phyloP scores from a whole-genome alignment of 805 yeast genomes.

The Saccharomycopsis vini region DNA sequence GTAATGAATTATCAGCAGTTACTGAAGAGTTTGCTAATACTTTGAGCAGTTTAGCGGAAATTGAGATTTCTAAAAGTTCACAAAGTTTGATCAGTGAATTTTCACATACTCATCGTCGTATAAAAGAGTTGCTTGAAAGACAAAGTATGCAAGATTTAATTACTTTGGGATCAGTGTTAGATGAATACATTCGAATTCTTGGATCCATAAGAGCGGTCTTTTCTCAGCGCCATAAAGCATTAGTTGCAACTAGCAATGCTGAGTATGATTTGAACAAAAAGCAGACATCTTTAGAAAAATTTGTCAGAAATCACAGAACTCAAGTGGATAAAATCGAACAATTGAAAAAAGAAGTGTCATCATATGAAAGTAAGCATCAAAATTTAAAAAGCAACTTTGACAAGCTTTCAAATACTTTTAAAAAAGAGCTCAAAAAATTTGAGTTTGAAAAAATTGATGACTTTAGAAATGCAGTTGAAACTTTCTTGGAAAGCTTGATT shows the following conservation, averaged over 20 bases:
- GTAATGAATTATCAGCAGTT: slow-evolving; percentile 62
- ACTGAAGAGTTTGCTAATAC: slow-evolving; percentile 57
- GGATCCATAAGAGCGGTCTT: slow-evolving; percentile 68
- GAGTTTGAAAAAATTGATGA: slow-evolving; percentile 73
- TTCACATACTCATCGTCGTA: slow-evolving; percentile 59
- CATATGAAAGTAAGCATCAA: slow-evolving; percentile 43
- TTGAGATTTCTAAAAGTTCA: slow-evolving; percentile 64
- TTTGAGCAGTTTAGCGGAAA: slow-evolving; percentile 52
- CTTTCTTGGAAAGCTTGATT: slow-evolving; percentile 79
- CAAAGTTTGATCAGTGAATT: slow-evolving; percentile 60
- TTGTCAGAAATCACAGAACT: slow-evolving; percentile 33
- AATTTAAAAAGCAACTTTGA: slow-evolving; percentile 52
- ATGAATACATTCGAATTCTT: slow-evolving; percentile 74
- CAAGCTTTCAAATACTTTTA: slow-evolving; percentile 57
- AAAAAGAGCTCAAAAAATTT: slow-evolving; percentile 54
- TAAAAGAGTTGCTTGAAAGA: slow-evolving; percentile 68
- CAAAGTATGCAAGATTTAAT: slow-evolving; percentile 77
- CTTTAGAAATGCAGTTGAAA: slow-evolving; percentile 82
- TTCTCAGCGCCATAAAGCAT: slow-evolving; percentile 58
- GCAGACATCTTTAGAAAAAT: slow-evolving; percentile 37
- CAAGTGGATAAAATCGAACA: slow-evolving; percentile 55
- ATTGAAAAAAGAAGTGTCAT: slow-evolving; percentile 50
- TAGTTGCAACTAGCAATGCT: slow-evolving; percentile 35
- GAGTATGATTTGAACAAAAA: slow-evolving; percentile 42
- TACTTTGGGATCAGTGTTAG: slow-evolving; percentile 78